A percentile compares a stretch with the other conserved stretches of the same genome.
Conservation (phyloP, 441 rosid species). For the Jatropha multifida region DNA sequence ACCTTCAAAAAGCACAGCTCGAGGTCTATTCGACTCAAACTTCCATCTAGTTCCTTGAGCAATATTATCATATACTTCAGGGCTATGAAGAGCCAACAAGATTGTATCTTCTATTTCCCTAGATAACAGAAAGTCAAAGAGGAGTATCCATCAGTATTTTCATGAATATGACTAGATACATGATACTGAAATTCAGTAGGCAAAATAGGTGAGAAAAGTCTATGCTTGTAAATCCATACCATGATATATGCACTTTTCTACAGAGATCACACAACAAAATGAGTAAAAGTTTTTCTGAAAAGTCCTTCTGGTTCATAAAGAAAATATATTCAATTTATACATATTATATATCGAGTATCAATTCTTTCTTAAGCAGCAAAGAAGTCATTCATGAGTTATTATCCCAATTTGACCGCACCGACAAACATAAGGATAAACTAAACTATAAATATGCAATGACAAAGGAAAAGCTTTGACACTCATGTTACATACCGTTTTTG, state of each 20-base stretch:
- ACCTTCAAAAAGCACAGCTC: constrained; percentile 95
- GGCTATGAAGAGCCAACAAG: constrained; percentile 83
- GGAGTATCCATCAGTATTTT: constrained; percentile 10
- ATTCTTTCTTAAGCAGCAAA: not conserved
- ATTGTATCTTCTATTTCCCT: constrained; percentile 96
- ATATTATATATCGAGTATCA: not conserved
- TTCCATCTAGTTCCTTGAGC: constrained; percentile 84
- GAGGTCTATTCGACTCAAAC: constrained; percentile 93
- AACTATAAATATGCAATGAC: constrained; percentile 11
- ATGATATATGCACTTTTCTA: not conserved
- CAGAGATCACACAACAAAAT: not conserved
- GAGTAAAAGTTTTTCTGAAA: not conserved
- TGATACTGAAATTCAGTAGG: not conserved
- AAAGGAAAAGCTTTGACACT: constrained; percentile 1
- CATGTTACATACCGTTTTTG: constrained; percentile 67
- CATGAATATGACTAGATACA: constrained; percentile 5
- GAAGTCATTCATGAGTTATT: not conserved
- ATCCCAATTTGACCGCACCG: not conserved
- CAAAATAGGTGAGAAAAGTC: not conserved
- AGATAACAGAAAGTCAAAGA: constrained; percentile 22
- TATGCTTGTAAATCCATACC: not conserved
- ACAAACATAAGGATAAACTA: constrained; percentile 5
- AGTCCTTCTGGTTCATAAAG: not conserved
- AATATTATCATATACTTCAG: constrained; percentile 84
- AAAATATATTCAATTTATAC: not conserved